Evolutionary conservation across 2,329 filamentous ascomycete genomes (phyloP).

Genomic region (Chaetomium globosum): DNA sequence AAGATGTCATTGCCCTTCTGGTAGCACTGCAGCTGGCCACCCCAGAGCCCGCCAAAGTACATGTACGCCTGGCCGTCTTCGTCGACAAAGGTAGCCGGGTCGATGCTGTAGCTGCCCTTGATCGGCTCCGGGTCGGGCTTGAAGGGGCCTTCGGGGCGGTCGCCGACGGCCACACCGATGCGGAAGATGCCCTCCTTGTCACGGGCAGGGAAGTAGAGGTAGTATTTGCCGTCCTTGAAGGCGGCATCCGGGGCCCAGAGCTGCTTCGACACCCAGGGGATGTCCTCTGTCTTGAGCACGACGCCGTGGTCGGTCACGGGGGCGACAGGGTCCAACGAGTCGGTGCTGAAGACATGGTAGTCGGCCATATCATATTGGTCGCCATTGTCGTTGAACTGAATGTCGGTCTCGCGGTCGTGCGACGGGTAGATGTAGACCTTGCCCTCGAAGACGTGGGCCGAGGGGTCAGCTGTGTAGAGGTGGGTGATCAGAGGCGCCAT

Average conservation of each 20-base stretch:
- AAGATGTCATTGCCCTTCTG: constrained; percentile 57
- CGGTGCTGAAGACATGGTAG: constrained; percentile 74
- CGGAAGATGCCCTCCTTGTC: constrained; percentile 71
- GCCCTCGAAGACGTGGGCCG: constrained; percentile 76
- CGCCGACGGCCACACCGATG: constrained; percentile 69
- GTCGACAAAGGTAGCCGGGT: constrained; percentile 76
- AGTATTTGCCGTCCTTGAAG: constrained; percentile 67
- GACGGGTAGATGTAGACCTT: constrained; percentile 80
- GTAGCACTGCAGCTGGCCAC: constrained; percentile 80
- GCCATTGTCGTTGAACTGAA: constrained; percentile 78
- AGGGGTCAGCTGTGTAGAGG: constrained; percentile 78
- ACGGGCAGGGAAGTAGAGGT: constrained; percentile 75
- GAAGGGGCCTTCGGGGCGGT: constrained; percentile 71
- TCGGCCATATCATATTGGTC: constrained; percentile 84
- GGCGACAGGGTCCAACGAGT: constrained; percentile 55
- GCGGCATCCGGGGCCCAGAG: constrained; percentile 81
- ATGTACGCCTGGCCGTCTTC: constrained; percentile 64
- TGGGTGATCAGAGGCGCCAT: constrained; percentile 69
- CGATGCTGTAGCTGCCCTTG: constrained; percentile 72
- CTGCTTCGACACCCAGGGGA: constrained; percentile 78
- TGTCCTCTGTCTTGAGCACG: constrained; percentile 64
- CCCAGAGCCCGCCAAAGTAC: constrained; percentile 81
- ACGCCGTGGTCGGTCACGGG: constrained; percentile 73
- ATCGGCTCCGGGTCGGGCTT: constrained; percentile 65
- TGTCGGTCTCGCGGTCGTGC: constrained; percentile 75